Percentiles rank a stretch among this genome's conserved stretches.
phyloP scores from a whole-genome alignment of 1,284 basidiomycete genomes.

The Rhodotorula sp. region DNA sequence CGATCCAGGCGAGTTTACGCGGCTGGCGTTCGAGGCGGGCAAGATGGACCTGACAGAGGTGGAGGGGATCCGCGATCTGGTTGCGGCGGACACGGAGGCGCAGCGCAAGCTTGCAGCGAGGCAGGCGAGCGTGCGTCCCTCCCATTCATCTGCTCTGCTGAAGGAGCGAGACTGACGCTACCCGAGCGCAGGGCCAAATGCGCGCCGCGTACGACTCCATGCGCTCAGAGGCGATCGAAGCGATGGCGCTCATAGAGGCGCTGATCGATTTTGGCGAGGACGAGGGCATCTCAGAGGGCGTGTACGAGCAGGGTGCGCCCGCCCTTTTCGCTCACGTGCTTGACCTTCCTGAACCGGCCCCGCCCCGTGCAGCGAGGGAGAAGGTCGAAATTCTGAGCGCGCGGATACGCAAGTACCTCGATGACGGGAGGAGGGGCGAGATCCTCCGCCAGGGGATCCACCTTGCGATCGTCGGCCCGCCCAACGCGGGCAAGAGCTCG shows the following conservation, averaged over 20 bases:
- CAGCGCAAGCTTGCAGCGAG: constrained; percentile 73
- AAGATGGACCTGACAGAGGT: constrained; percentile 79
- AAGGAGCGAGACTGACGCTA: background rate
- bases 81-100: constrained; percentile 78
- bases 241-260: constrained; percentile 76
- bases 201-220: constrained; percentile 65
- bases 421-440: constrained; percentile 73
- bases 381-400: constrained; percentile 53
- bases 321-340: background rate
- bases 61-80: constrained; percentile 78
- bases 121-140: constrained; percentile 61
- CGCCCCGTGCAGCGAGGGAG: constrained; percentile 11
- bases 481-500: constrained; percentile 86
- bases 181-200: constrained; percentile 60
- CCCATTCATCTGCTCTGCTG: too few species aligned
- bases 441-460: constrained; percentile 77
- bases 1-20: constrained; percentile 77
- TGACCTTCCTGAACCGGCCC: background rate
- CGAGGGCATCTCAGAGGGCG: constrained; percentile 77
- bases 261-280: constrained; percentile 89
- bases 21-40: constrained; percentile 74
- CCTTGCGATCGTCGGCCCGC: constrained; percentile 82
- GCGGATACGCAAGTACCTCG: constrained; percentile 61
- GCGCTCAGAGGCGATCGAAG: constrained; percentile 65
- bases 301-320: constrained; percentile 63